Evolutionary conservation across 305 asterid species (phyloP), one percentile per base, ranked within the genome.

Genomic region (Fraxinus sp.): DNA sequence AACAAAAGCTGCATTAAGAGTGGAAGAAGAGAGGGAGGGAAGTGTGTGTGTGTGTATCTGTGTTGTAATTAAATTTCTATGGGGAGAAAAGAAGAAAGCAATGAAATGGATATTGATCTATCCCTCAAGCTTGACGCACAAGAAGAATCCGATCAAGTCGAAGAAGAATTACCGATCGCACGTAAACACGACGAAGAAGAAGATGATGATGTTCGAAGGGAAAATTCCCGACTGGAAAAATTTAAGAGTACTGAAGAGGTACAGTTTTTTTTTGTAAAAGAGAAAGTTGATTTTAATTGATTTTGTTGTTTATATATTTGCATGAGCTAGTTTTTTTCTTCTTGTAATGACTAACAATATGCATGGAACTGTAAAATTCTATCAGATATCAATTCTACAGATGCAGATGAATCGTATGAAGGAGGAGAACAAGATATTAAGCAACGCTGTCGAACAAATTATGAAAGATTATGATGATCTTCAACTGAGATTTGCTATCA

Each of bases 401-500:
- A 87, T 74, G 92, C 74, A 83, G 87, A 86, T 91, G 91, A 86
- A 84, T 62, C 88, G 59, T 18, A 81, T 91, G 88, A 90, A 86
- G 86, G 93, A 90, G 77, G 94, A 91, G 90, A 91, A 91, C 86
- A 84, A 87, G 36, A 32, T 80, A 3, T 74, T 91, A 55, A 82
- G 88, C 78, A 82, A 81, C 55, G 87, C 90, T 0, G 90, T 91
- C 11, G 91, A 90, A 78, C 79, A 79, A 62, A 85, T 91, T 1
- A 86, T 83, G 87, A 91, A 86, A 76, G 90, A 91, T 70, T 91
- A 90, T 86, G 74, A 30, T 33, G 89, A 90, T 87, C 84, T 91
- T 22, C 91, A 87, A 78, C 82, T 86, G 0, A 85, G 88, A 77
- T 84, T 85, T 77, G 80, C 89, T 28, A n/a, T 77, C 18, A 59